These are phyloP conservation scores for Xylariaceae sp. DNA, from an alignment of 2,329 filamentous ascomycete genomes.

Conservation along the genomic window DNA sequence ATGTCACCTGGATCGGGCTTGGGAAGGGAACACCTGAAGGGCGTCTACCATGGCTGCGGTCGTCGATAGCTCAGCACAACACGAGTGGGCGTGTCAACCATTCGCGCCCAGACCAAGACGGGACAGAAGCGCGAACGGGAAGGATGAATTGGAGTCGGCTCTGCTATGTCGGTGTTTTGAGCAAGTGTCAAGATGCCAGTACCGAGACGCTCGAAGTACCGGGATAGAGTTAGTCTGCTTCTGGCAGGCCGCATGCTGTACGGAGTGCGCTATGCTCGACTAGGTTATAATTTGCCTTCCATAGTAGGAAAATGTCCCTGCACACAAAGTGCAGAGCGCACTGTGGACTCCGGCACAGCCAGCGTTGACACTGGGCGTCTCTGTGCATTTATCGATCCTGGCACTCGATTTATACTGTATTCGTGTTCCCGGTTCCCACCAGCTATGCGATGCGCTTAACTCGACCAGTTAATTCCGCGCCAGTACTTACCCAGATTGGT, in stretches of 20 bases:
- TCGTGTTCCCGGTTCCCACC: too few species aligned
- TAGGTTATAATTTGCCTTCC: too few species aligned
- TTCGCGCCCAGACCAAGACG: conserved; percentile 12
- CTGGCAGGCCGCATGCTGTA: not conserved
- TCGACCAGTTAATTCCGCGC: too few species aligned
- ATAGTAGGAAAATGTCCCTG: too few species aligned
- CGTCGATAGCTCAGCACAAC: conserved; percentile 19
- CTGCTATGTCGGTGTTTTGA: conserved; percentile 8
- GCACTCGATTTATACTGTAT: too few species aligned
- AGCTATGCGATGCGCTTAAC: too few species aligned
- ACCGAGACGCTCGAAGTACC: not conserved
- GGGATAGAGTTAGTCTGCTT: not conserved
- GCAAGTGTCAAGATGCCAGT: conserved; percentile 20
- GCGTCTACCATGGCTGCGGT: conserved; percentile 32
- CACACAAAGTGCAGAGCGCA: too few species aligned
- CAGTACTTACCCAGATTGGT: conserved; percentile 4
- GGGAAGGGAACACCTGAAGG: conserved; percentile 24
- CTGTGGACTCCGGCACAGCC: too few species aligned
- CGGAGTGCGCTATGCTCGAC: too few species aligned
- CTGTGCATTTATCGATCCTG: too few species aligned
- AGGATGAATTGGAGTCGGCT: conserved; percentile 17
- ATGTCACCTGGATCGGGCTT: conserved; percentile 34
- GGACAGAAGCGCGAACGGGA: conserved; percentile 5
- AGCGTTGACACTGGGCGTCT: too few species aligned
- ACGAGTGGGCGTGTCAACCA: conserved; percentile 10